Conservation (phyloP, 495 filamentous ascomycete species). For the Penicillium fimorum region DNA sequence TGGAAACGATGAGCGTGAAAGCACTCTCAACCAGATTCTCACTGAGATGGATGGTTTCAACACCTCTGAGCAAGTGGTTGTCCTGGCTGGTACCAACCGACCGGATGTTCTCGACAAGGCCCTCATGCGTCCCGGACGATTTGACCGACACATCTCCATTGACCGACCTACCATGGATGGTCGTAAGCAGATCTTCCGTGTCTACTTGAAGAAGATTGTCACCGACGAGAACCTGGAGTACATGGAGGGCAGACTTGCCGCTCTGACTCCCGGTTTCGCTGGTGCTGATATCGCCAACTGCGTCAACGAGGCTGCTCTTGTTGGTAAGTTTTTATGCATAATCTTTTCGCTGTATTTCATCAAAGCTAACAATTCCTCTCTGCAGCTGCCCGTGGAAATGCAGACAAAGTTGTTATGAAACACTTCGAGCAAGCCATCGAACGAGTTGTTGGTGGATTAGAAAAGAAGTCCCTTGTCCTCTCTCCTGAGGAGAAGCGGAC, state of each 20-base stretch:
- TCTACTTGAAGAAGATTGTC: constrained; percentile 89
- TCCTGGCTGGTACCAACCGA: constrained; percentile 96
- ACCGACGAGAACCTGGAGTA: constrained; percentile 86
- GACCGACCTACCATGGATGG: constrained; percentile 96
- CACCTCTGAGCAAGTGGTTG: constrained; percentile 93
- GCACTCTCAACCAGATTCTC: constrained; percentile 94
- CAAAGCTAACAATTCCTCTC: constrained; percentile 29
- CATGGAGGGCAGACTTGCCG: constrained; percentile 80
- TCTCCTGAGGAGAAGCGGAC: constrained; percentile 89
- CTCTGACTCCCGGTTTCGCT: constrained; percentile 92
- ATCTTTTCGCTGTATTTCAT: background rate
- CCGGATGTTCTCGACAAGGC: constrained; percentile 93
- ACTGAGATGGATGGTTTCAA: constrained; percentile 99
- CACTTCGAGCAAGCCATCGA: constrained; percentile 98
- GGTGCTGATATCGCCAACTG: constrained; percentile 98
- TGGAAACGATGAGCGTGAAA: constrained; percentile 95
- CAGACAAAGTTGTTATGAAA: constrained; percentile 71
- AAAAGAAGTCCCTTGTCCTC: constrained; percentile 93
- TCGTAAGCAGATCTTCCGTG: constrained; percentile 91
- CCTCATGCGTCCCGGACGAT: constrained; percentile 92
- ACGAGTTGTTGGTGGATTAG: constrained; percentile 90
- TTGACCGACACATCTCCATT: constrained; percentile 92
- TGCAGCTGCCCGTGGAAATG: constrained; percentile 77
- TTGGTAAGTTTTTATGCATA: constrained; percentile 63
- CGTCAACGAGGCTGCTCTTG: constrained; percentile 94